These are phyloP conservation scores for Zygosaccharomyces sapae DNA, from an alignment of 1,139 yeast species.

Conservation along the genomic window DNA sequence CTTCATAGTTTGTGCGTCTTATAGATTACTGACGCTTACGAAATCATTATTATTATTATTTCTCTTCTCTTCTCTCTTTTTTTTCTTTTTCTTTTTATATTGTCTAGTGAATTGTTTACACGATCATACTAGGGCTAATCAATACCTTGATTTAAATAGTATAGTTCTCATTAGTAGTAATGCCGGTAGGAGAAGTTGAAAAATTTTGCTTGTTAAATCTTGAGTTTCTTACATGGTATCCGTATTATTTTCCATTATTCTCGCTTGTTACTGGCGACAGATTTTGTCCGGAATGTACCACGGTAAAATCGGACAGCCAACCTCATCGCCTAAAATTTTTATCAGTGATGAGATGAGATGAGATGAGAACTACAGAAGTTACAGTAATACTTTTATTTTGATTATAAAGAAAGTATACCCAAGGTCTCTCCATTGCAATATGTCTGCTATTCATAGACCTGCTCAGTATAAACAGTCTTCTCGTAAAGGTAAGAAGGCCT, in stretches of 20 bases:
- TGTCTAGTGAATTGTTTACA: too few relatives aligned
- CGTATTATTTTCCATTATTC: too few relatives aligned
- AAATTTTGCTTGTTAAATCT: too few relatives aligned
- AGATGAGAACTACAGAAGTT: background rate
- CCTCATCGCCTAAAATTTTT: constrained; percentile 4
- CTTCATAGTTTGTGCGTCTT: constrained; percentile 5
- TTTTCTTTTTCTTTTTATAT: background rate
- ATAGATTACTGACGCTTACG: constrained; percentile 7
- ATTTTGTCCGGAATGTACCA: background rate
- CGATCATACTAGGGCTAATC: too few relatives aligned
- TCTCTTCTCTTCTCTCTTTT: background rate
- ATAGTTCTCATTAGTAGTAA: too few relatives aligned
- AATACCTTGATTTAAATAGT: too few relatives aligned
- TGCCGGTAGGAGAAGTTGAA: too few relatives aligned
- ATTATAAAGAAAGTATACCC: background rate
- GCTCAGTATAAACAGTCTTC: constrained; percentile 60
- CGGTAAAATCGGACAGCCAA: too few relatives aligned
- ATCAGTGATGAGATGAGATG: constrained; percentile 10
- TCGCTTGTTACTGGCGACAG: too few relatives aligned
- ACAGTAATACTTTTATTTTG: background rate
- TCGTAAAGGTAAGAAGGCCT: constrained; percentile 87
- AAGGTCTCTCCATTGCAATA: background rate
- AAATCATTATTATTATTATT: background rate
- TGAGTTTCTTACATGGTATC: too few relatives aligned
- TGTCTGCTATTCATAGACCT: constrained; percentile 36